Percentiles rank a stretch among this genome's conserved stretches.
phyloP scores from a whole-genome alignment of 2,329 filamentous ascomycete species.

The Fusarium lyarnte region DNA sequence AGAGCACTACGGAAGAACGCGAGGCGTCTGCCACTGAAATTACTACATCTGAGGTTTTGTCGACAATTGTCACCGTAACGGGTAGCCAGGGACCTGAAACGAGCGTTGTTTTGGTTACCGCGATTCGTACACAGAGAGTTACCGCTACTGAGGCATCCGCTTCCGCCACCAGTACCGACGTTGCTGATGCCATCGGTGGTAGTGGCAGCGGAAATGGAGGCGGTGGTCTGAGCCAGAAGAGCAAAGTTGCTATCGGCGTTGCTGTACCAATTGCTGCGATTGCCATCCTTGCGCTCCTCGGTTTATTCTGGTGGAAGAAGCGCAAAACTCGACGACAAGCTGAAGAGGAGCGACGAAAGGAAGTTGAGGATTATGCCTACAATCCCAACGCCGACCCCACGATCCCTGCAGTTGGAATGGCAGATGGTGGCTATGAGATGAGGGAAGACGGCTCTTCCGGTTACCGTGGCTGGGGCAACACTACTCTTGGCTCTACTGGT shows the following conservation, averaged over 20 bases:
- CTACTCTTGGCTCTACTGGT: constrained; percentile 73
- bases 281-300: constrained; percentile 78
- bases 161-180: constrained; percentile 40
- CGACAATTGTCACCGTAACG: constrained; percentile 41
- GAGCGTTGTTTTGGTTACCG: constrained; percentile 42
- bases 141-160: constrained; percentile 22
- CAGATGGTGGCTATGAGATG: constrained; percentile 75
- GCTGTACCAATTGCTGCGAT: constrained; percentile 93
- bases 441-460: constrained; percentile 79
- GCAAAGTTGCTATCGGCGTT: constrained; percentile 90
- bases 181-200: constrained; percentile 44
- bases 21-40: constrained; percentile 20
- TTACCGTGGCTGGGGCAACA: constrained; percentile 95
- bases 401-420: constrained; percentile 62
- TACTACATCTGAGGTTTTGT: constrained; percentile 22
- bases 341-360: constrained; percentile 90
- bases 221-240: constrained; percentile 64
- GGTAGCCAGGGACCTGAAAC: constrained; percentile 36
- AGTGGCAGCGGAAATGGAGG: constrained; percentile 46
- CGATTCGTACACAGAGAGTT: constrained; percentile 35
- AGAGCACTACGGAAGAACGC: constrained; percentile 17
- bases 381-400: constrained; percentile 97
- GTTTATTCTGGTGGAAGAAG: constrained; percentile 87
- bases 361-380: constrained; percentile 96
- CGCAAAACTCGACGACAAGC: constrained; percentile 85